These are phyloP conservation scores for Plasmodium fragile DNA, from an alignment of 169 alveolate genomes.

Conservation along the genomic window DNA sequence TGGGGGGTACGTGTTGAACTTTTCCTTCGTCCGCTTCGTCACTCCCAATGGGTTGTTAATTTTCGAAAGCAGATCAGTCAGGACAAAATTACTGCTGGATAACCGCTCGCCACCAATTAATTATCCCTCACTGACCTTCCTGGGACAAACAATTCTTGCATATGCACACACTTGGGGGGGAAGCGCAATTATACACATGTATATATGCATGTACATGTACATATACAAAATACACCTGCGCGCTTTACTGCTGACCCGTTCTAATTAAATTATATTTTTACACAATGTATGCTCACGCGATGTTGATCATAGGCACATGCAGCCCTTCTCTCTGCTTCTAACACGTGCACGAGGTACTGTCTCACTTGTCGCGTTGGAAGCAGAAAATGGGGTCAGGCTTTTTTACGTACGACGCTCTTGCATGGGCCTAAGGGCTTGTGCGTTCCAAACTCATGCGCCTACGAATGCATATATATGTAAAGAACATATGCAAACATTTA, in stretches of 20 bases:
- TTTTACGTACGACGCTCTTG: not conserved
- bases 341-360: not conserved
- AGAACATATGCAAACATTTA: not conserved
- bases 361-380: not conserved
- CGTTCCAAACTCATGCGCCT: not conserved
- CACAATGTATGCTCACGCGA: conserved; percentile 19
- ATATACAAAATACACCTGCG: not conserved
- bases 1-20: not conserved
- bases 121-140: not conserved
- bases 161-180: not conserved
- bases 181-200: not conserved
- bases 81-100: not conserved
- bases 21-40: not conserved
- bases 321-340: not conserved
- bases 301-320: not conserved
- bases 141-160: not conserved
- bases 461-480: not conserved
- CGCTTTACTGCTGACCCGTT: not conserved
- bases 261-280: conserved; percentile 2
- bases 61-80: not conserved
- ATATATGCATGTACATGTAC: not conserved
- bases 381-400: not conserved
- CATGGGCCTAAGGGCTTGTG: not conserved
- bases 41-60: not conserved
- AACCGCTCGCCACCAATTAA: not conserved